phyloP scores from a whole-genome alignment of 108 stramenopile genomes.

The Tribonema minus region DNA sequence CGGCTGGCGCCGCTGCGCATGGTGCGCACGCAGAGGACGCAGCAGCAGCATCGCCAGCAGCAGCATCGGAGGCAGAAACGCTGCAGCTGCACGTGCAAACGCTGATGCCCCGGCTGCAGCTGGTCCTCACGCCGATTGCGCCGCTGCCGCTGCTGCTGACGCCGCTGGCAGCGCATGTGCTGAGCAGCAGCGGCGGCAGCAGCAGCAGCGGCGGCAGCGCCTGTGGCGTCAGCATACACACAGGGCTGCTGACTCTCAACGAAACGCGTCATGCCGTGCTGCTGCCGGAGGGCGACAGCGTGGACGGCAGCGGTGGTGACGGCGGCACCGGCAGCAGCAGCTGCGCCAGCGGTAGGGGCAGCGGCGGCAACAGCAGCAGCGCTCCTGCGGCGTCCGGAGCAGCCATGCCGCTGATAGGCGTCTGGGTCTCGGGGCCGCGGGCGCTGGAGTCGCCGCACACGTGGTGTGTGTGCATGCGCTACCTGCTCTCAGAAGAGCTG shows the following conservation, averaged over 20 bases:
- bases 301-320: neutral
- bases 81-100: neutral
- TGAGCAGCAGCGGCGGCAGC: neutral
- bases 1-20: no score
- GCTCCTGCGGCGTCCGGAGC: no score
- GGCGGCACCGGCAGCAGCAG: no score
- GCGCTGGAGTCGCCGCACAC: neutral
- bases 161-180: neutral
- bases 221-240: neutral
- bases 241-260: neutral
- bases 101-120: neutral
- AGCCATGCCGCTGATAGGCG: neutral
- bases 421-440: neutral
- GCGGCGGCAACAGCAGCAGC: no score
- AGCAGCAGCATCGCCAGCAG: neutral
- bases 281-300: neutral
- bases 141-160: neutral
- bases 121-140: neutral
- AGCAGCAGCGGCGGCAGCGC: neutral
- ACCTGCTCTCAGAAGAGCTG: neutral
- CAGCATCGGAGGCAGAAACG: neutral
- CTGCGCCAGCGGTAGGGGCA: no score
- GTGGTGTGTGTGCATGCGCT: neutral
- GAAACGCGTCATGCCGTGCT: neutral
- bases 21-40: no score